Evolutionary conservation across 768 basidiomycete genomes (phyloP).

Genomic region (Termitomyces sp.): DNA sequence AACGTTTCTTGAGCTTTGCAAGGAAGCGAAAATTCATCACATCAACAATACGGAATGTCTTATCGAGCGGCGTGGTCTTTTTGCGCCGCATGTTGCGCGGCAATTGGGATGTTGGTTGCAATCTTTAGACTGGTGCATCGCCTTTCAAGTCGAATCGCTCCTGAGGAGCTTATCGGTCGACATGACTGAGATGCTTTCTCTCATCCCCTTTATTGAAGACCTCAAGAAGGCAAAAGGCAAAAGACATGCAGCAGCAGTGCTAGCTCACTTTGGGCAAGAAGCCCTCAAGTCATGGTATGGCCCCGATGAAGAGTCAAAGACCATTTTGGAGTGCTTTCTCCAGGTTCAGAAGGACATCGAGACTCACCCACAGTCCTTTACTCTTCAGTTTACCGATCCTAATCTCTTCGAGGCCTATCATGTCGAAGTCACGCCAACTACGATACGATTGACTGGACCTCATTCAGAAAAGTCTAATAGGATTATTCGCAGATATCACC

Average conservation of each 20-base stretch:
- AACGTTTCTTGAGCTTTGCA: conserved; percentile 35
- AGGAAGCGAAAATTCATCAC: conserved; percentile 33
- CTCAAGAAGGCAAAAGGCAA: conserved; percentile 27
- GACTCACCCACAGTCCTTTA: conserved; percentile 13
- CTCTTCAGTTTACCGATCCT: conserved; percentile 21
- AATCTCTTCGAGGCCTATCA: conserved; percentile 41
- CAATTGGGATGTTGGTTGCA: conserved; percentile 29
- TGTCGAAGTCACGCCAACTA: conserved; percentile 52
- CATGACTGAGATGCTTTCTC: conserved; percentile 42
- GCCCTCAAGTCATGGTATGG: conserved; percentile 24
- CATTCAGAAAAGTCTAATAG: conserved; percentile 58
- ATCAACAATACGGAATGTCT: conserved; percentile 31
- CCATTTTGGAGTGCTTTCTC: conserved; percentile 28
- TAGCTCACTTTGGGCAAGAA: conserved; percentile 33
- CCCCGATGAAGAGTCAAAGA: conserved; percentile 9
- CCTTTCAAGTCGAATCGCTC: conserved; percentile 56
- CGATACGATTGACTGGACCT: conserved; percentile 49
- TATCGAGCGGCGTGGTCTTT: conserved; percentile 39
- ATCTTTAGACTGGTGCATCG: conserved; percentile 43
- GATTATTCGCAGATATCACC: conserved; percentile 49
- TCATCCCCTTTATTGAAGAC: conserved; percentile 30
- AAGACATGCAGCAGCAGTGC: conserved; percentile 32
- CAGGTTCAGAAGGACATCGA: conserved; percentile 22
- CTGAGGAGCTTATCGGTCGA: conserved; percentile 40
- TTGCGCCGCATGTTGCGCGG: conserved; percentile 31